These are phyloP conservation scores for Talaromyces trachyspermus DNA, from an alignment of 495 filamentous ascomycete species.

Conservation along the genomic window DNA sequence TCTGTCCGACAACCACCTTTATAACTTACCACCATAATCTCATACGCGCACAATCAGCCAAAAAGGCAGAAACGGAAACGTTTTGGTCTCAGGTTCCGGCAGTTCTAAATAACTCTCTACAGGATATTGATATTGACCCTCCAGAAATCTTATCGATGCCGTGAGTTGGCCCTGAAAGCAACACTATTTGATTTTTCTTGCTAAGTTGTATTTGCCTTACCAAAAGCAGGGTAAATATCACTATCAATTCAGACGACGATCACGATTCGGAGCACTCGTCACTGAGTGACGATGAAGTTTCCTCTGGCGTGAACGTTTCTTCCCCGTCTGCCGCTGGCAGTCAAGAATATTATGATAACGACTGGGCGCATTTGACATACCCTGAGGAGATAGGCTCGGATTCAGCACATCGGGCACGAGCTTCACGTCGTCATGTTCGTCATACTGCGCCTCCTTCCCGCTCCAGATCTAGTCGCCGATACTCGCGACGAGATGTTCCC, in stretches of 20 bases:
- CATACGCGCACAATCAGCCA: too few relatives aligned
- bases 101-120: too few relatives aligned
- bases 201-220: conserved; percentile 8
- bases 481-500: conserved; percentile 33
- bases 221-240: conserved; percentile 40
- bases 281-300: conserved; percentile 46
- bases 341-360: conserved; percentile 45
- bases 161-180: too few relatives aligned
- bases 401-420: conserved; percentile 65
- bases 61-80: too few relatives aligned
- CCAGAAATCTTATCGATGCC: conserved; percentile 9
- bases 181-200: too few relatives aligned
- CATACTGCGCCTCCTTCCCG: conserved; percentile 33
- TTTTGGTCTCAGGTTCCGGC: too few relatives aligned
- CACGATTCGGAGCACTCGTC: conserved; percentile 38
- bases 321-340: conserved; percentile 39
- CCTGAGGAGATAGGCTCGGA: conserved; percentile 70
- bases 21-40: too few relatives aligned
- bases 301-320: conserved; percentile 45
- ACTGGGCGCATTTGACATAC: conserved; percentile 44
- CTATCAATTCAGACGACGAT: conserved; percentile 33
- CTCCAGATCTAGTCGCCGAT: conserved; percentile 33
- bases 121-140: neutral
- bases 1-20: too few relatives aligned
- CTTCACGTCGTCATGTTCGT: conserved; percentile 33